A percentile compares a stretch with the other conserved stretches of the same genome.
Evolutionary conservation across 805 yeast species (phyloP).

Genomic region (Yarrowia deformans): DNA sequence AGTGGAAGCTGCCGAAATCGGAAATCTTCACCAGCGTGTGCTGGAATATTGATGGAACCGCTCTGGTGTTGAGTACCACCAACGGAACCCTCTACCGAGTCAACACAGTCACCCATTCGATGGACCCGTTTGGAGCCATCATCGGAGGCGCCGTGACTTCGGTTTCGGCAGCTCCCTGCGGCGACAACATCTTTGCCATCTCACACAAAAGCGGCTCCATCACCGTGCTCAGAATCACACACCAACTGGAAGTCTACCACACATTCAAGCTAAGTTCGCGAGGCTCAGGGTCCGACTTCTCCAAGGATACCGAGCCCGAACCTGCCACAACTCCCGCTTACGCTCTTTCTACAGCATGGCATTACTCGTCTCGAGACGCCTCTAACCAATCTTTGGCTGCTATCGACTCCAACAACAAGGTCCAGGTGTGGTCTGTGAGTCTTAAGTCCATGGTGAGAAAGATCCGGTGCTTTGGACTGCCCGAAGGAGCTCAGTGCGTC

Average conservation of each 20-base stretch:
- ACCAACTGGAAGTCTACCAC: constrained; percentile 13
- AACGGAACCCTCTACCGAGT: constrained; percentile 29
- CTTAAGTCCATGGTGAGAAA: constrained; percentile 17
- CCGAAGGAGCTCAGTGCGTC: constrained; percentile 13
- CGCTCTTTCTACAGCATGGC: constrained; percentile 36
- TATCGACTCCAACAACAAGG: constrained; percentile 37
- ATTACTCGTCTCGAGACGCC: constrained; percentile 35
- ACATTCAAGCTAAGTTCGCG: constrained; percentile 33
- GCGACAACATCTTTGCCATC: constrained; percentile 39
- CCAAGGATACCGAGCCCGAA: constrained; percentile 2
- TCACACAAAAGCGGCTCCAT: constrained; percentile 34
- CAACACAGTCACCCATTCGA: constrained; percentile 2
- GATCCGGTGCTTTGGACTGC: constrained; percentile 38
- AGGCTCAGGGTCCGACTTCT: background rate
- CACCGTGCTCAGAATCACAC: constrained; percentile 22
- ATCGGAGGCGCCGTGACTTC: constrained; percentile 31
- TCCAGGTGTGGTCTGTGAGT: constrained; percentile 40
- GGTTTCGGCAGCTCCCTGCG: constrained; percentile 40
- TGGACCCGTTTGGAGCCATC: constrained; percentile 27
- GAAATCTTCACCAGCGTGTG: constrained; percentile 24
- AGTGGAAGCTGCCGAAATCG: constrained; percentile 14
- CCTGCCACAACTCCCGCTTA: background rate
- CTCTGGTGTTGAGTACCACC: constrained; percentile 5
- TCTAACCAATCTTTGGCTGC: constrained; percentile 35
- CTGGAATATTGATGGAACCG: constrained; percentile 33